A percentile compares a stretch with the other conserved stretches of the same genome.
Conservation (phyloP, 2,329 filamentous ascomycete species). For the Botrytis hyacinthi region DNA sequence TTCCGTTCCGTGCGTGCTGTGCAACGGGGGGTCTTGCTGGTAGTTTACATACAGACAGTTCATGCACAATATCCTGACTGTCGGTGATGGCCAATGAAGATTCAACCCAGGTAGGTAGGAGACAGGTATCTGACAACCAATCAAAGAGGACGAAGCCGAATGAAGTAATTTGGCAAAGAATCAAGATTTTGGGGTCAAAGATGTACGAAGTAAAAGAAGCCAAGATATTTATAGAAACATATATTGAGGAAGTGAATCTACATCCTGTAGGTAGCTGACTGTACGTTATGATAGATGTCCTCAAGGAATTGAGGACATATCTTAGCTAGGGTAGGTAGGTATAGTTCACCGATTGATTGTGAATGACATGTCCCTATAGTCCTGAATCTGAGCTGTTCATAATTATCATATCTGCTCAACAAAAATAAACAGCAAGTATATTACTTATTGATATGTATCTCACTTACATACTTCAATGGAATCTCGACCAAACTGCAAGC, state of each 20-base stretch:
- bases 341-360: not conserved
- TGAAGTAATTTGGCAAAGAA: not conserved
- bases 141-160: not conserved
- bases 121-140: not conserved
- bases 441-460: not conserved
- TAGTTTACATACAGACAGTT: not conserved
- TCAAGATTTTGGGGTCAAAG: not conserved
- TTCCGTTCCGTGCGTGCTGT: not conserved
- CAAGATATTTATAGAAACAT: not conserved
- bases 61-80: constrained; percentile 6
- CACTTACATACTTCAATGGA: not conserved
- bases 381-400: no score
- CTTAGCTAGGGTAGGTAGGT: not conserved
- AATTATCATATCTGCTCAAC: not conserved
- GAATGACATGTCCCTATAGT: not conserved
- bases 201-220: not conserved
- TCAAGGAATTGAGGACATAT: not conserved
- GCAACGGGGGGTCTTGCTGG: not conserved
- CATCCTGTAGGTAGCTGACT: not conserved
- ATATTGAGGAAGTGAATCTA: not conserved
- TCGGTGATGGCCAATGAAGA: not conserved
- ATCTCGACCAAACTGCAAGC: not conserved
- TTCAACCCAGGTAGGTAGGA: not conserved
- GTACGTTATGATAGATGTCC: not conserved
- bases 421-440: not conserved